Evolutionary conservation across 352 stramenopile species (phyloP).

Genomic region (Blastocystis sp.): DNA sequence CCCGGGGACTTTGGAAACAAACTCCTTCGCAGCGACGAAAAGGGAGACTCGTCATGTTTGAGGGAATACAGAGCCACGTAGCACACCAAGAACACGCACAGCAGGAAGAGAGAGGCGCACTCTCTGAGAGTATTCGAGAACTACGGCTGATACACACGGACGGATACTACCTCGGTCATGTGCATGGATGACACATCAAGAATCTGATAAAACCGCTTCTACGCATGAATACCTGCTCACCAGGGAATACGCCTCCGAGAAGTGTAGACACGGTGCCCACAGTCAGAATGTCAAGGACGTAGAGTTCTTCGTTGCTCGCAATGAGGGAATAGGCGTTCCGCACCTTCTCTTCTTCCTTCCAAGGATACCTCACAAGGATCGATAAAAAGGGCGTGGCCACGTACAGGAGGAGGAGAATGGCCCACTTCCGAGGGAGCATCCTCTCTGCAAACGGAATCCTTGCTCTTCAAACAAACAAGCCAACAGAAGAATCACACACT

Average conservation of each 20-base stretch:
- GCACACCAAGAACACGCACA: not conserved
- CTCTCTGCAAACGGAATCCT: not conserved
- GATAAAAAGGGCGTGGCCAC: not conserved
- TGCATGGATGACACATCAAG: not conserved
- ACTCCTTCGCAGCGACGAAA: not conserved
- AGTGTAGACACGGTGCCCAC: constrained; percentile 42
- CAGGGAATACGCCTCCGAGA: constrained; percentile 22
- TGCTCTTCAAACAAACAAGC: not conserved
- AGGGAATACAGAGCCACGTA: constrained; percentile 10
- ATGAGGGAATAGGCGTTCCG: not conserved
- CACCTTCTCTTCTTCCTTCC: not conserved
- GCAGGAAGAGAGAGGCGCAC: not conserved
- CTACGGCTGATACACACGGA: constrained; percentile 3
- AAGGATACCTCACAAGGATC: constrained; percentile 35
- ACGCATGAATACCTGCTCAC: not conserved
- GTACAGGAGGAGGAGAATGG: constrained; percentile 47
- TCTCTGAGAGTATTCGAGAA: not conserved
- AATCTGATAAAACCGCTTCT: constrained; percentile 43
- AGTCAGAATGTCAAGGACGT: constrained; percentile 48
- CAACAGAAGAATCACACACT: constrained; percentile 22
- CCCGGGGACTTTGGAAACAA: constrained; percentile 18
- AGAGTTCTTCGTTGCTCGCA: constrained; percentile 15
- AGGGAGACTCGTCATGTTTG: constrained; percentile 41
- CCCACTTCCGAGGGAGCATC: constrained; percentile 8
- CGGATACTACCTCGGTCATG: not conserved